These are phyloP conservation scores for Oryza longistaminata DNA, from an alignment of 176 grass and related monocot genomes.

Conservation along the genomic window DNA sequence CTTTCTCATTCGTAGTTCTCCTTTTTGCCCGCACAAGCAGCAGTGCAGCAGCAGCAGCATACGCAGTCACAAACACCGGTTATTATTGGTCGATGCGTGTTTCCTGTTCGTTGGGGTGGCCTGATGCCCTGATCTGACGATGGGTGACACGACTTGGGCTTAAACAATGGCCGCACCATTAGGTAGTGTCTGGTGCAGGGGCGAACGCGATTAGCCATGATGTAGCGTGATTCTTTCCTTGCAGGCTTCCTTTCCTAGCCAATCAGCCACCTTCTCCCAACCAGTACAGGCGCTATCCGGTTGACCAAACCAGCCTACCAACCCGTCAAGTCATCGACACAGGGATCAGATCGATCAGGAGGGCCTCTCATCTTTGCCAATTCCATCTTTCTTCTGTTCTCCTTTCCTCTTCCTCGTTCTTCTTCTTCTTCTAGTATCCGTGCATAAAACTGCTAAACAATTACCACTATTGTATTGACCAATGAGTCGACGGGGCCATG, in stretches of 20 bases:
- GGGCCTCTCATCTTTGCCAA: constrained; percentile 6
- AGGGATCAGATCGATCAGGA: not conserved
- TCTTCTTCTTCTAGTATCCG: not conserved
- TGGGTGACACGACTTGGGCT: not conserved
- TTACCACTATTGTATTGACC: not conserved
- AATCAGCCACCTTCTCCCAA: not conserved
- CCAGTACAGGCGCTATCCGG: not conserved
- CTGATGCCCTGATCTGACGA: not conserved
- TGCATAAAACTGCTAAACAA: constrained; percentile 6
- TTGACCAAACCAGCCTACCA: constrained; percentile 35
- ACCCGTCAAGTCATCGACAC: constrained; percentile 10
- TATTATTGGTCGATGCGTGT: not conserved
- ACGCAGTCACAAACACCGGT: not conserved
- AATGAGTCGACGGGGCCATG: constrained; percentile 19
- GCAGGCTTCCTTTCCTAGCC: constrained; percentile 23
- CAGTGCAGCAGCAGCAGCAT: not conserved
- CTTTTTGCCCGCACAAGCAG: not conserved
- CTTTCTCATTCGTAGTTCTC: not conserved
- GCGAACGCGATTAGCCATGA: constrained; percentile 13
- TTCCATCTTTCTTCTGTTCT: not conserved
- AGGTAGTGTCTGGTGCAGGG: not conserved
- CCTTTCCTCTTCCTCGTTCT: not conserved
- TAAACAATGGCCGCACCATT: not conserved
- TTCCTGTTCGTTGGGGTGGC: not conserved
- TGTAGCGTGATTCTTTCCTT: constrained; percentile 41